Conservation (phyloP, 257 asterid genomes). For the Scutellaria galericulata region DNA sequence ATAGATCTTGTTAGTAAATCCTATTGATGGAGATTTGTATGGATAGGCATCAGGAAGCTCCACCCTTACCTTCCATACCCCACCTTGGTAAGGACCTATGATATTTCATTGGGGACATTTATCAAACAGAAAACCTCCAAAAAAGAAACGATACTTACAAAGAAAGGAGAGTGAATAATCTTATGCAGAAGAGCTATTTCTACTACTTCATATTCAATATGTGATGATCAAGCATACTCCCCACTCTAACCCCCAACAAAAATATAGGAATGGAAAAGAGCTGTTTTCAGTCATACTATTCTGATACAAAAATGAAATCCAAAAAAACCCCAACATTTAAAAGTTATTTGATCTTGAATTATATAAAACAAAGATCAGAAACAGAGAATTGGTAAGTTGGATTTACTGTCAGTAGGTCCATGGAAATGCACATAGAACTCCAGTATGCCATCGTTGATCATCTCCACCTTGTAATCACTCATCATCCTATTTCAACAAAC, state of each 20-base stretch:
- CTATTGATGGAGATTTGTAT: constrained; percentile 95
- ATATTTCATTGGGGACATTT: constrained; percentile 35
- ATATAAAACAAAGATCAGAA: constrained; percentile 29
- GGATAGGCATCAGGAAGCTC: constrained; percentile 99
- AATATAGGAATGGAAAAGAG: neutral
- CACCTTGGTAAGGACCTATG: constrained; percentile 93
- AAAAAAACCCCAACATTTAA: constrained; percentile 30
- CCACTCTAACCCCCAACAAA: neutral
- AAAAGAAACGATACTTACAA: neutral
- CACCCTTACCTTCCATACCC: constrained; percentile 97
- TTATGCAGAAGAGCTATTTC: constrained; percentile 14
- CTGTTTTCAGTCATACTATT: no score
- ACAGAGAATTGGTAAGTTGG: constrained; percentile 32
- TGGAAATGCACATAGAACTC: constrained; percentile 87
- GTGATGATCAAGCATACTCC: constrained; percentile 11
- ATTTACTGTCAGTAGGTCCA: constrained; percentile 90
- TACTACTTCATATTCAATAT: constrained; percentile 24
- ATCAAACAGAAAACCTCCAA: neutral
- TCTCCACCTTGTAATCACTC: constrained; percentile 98
- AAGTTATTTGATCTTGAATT: constrained; percentile 20
- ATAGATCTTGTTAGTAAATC: constrained; percentile 88
- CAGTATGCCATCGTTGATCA: constrained; percentile 89
- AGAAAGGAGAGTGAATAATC: constrained; percentile 5
- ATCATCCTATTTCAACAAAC: constrained; percentile 73
- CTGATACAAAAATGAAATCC: neutral